Evolutionary conservation across 345 rosid species (phyloP).

Genomic region (Dipteronia dyeriana): DNA sequence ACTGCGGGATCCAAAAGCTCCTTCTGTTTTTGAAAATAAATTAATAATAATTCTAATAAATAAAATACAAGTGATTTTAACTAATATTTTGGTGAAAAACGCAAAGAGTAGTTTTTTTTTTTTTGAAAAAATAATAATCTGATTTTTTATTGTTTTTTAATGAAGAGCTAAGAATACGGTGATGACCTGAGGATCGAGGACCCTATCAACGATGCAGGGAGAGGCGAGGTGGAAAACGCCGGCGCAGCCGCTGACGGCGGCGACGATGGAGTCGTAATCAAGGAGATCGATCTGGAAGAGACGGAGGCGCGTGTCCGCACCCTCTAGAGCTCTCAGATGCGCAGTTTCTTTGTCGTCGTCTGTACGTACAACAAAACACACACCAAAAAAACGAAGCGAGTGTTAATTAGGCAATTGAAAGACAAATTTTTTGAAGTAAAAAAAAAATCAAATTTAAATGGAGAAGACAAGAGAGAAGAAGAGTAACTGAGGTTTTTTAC

Average conservation of each 20-base stretch:
- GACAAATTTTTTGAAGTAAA: neutral
- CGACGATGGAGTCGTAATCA: constrained; percentile 60
- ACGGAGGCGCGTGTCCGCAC: constrained; percentile 79
- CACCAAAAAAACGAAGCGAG: too few species aligned
- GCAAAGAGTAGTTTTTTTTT: neutral
- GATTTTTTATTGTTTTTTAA: too few species aligned
- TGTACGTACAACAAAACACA: constrained; percentile 19
- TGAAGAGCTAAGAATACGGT: neutral
- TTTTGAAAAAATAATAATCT: too few species aligned
- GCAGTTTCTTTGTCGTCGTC: constrained; percentile 80
- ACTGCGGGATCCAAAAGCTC: constrained; percentile 86
- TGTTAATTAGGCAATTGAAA: too few species aligned
- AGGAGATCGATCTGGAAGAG: constrained; percentile 88
- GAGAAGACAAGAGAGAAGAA: neutral
- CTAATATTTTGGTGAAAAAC: too few species aligned
- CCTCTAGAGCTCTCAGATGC: constrained; percentile 74
- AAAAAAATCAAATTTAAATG: too few species aligned
- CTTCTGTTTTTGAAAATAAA: constrained; percentile 35
- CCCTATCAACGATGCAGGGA: constrained; percentile 80
- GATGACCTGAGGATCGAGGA: constrained; percentile 71
- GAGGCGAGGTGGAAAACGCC: constrained; percentile 96
- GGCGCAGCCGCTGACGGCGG: constrained; percentile 65
- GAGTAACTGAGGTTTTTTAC: constrained; percentile 67
- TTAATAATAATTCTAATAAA: neutral
- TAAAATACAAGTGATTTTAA: too few species aligned